A percentile compares a stretch with the other conserved stretches of the same genome.
Conservation (phyloP, 306 rosid genomes). For the Psophocarpus tetragonolobus region DNA sequence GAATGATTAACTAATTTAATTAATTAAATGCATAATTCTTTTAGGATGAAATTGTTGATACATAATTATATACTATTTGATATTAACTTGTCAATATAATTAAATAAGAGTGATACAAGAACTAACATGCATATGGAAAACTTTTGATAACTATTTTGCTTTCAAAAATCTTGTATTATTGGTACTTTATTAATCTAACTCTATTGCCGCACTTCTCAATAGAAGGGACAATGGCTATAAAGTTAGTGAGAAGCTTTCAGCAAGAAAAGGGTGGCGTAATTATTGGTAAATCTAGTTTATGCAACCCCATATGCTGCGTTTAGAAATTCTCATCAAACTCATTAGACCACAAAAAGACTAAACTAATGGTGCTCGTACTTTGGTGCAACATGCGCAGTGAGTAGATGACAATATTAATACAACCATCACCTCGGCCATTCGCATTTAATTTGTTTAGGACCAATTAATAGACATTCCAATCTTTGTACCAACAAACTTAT, state of each 20-base stretch:
- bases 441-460: slow-evolving; percentile 46
- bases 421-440: slow-evolving; percentile 18
- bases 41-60: no score
- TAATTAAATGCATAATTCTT: no score
- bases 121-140: no score
- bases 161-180: no score
- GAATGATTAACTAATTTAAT: no score
- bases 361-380: neutral
- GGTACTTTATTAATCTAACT: neutral
- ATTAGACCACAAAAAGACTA: neutral
- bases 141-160: no score
- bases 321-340: neutral
- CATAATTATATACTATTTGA: no score
- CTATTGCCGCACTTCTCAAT: neutral
- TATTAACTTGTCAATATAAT: no score
- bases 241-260: neutral
- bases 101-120: no score
- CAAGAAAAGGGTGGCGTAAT: neutral
- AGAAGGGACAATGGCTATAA: neutral
- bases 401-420: neutral
- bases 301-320: neutral
- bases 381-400: neutral
- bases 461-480: slow-evolving; percentile 35
- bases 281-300: neutral
- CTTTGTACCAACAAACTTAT: no score